Evolutionary conservation across 257 asterid species (phyloP).

Genomic region (Solanum piurae): DNA sequence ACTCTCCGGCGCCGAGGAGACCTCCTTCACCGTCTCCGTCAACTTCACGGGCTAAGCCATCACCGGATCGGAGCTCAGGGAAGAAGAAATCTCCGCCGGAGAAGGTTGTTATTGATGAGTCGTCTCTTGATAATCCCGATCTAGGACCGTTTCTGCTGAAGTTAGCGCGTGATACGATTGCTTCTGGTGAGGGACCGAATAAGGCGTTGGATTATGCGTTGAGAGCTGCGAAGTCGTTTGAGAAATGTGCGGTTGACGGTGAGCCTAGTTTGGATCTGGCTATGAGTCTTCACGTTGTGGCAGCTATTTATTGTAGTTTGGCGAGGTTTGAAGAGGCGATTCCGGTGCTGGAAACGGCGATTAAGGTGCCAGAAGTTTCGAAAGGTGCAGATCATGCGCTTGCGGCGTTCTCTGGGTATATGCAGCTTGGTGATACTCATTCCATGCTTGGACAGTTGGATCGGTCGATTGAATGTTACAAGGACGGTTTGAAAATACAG

Average conservation of each 20-base stretch:
- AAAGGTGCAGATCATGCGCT: slow-evolving; percentile 97
- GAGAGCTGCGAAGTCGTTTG: slow-evolving; percentile 78
- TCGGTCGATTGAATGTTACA: slow-evolving; percentile 74
- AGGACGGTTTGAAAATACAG: slow-evolving; percentile 83
- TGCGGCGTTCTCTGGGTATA: slow-evolving; percentile 81
- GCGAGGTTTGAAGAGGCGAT: slow-evolving; percentile 88
- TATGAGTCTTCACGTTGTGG: slow-evolving; percentile 93
- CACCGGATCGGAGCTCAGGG: slow-evolving; percentile 80
- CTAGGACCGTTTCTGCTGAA: slow-evolving; percentile 89
- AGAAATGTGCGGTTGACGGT: slow-evolving; percentile 60
- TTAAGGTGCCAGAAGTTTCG: slow-evolving; percentile 65
- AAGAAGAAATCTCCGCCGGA: slow-evolving; percentile 86
- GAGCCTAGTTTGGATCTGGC: slow-evolving; percentile 90
- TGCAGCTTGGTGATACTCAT: slow-evolving; percentile 96
- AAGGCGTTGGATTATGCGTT: slow-evolving; percentile 83
- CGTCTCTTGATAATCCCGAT: slow-evolving; percentile 96
- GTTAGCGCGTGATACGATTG: slow-evolving; percentile 84
- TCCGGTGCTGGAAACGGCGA: slow-evolving; percentile 85
- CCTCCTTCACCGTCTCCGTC: slow-evolving; percentile 94
- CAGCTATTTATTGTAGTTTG: slow-evolving; percentile 94
- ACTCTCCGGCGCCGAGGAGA: slow-evolving; percentile 65
- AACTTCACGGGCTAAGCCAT: slow-evolving; percentile 81
- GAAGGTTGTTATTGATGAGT: slow-evolving; percentile 39
- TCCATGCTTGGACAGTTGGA: slow-evolving; percentile 98
- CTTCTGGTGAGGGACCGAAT: slow-evolving; percentile 81